phyloP scores from a whole-genome alignment of 805 yeast genomes.

The Yueomyces sp. region DNA sequence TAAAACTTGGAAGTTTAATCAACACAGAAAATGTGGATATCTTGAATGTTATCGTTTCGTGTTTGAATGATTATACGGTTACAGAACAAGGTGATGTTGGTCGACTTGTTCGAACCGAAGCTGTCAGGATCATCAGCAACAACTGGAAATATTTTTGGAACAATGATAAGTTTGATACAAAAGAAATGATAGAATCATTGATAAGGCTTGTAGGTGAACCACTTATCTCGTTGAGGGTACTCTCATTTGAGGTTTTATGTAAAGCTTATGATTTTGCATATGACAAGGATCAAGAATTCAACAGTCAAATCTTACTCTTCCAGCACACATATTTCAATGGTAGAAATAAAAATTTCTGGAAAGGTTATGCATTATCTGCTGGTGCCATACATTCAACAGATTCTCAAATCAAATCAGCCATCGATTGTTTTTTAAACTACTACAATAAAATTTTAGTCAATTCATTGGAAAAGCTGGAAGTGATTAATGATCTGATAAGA shows the following conservation, averaged over 20 bases:
- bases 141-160: slow-evolving; percentile 2
- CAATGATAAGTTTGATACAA: neutral
- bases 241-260: slow-evolving; percentile 8
- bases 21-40: neutral
- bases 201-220: slow-evolving; percentile 52
- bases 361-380: slow-evolving; percentile 37
- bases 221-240: slow-evolving; percentile 29
- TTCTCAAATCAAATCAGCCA: slow-evolving; percentile 29
- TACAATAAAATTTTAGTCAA: slow-evolving; percentile 10
- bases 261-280: slow-evolving; percentile 5
- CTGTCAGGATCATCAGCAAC: slow-evolving; percentile 12
- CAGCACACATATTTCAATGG: slow-evolving; percentile 4
- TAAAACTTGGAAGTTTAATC: neutral
- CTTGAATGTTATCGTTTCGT: slow-evolving; percentile 5
- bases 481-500: slow-evolving; percentile 10
- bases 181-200: slow-evolving; percentile 20
- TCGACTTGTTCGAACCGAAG: slow-evolving; percentile 45
- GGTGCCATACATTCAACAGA: slow-evolving; percentile 46
- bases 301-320: slow-evolving; percentile 13
- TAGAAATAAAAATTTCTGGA: slow-evolving; percentile 33
- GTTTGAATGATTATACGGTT: slow-evolving; percentile 63
- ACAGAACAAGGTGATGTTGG: slow-evolving; percentile 92
- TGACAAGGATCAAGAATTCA: slow-evolving; percentile 7
- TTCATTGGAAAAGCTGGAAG: slow-evolving; percentile 3
- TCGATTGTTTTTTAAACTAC: slow-evolving; percentile 26